Evolutionary conservation across 345 rosid genomes (phyloP).

Genomic region (Carallia brachiata): DNA sequence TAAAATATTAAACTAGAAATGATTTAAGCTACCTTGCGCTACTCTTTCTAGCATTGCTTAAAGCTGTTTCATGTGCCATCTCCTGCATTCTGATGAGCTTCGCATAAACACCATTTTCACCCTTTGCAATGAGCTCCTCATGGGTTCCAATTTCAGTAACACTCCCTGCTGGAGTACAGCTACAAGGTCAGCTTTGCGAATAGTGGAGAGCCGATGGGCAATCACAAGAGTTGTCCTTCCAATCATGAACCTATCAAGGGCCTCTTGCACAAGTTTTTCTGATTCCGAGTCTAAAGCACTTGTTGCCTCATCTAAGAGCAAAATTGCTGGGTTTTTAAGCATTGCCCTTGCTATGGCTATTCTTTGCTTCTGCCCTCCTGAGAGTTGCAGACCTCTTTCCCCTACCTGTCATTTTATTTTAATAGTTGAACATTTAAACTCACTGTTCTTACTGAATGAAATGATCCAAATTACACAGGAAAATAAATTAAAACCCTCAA

Average conservation of each 20-base stretch:
- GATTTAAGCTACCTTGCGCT: conserved; percentile 68
- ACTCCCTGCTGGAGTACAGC: conserved; percentile 91
- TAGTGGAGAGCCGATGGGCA: conserved; percentile 96
- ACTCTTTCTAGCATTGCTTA: conserved; percentile 92
- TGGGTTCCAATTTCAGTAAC: conserved; percentile 91
- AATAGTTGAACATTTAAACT: neutral
- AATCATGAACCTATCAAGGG: conserved; percentile 95
- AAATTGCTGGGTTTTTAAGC: conserved; percentile 93
- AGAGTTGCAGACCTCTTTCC: conserved; percentile 92
- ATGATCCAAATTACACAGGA: neutral
- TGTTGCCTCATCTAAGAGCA: conserved; percentile 91
- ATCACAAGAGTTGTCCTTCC: conserved; percentile 97
- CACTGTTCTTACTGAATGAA: neutral
- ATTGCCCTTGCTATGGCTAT: conserved; percentile 97
- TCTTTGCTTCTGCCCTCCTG: conserved; percentile 98
- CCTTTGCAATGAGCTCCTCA: conserved; percentile 82
- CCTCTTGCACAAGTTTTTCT: conserved; percentile 95
- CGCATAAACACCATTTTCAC: conserved; percentile 86
- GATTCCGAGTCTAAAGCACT: conserved; percentile 97
- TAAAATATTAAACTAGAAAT: neutral
- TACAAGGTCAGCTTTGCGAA: conserved; percentile 95
- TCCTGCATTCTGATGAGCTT: conserved; percentile 97
- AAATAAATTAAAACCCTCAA: neutral
- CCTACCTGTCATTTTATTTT: conserved; percentile 73
- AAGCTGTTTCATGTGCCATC: conserved; percentile 90